A percentile compares a stretch with the other conserved stretches of the same genome.
phyloP scores from a whole-genome alignment of 2,329 filamentous ascomycete species.

The Trichoderma semiorbis region DNA sequence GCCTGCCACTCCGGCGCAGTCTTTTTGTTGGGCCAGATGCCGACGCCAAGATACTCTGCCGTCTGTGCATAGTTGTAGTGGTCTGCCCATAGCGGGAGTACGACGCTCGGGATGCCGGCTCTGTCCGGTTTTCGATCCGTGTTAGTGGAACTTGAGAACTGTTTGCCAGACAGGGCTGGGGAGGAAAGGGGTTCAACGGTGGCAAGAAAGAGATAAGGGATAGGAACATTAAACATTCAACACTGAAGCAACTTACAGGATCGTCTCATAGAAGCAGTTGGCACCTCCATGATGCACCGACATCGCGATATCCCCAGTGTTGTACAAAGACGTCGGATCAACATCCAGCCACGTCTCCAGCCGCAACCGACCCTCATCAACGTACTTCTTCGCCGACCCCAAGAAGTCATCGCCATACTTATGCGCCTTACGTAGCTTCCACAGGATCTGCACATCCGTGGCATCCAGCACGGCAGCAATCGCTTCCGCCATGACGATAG shows the following conservation, averaged over 20 bases:
- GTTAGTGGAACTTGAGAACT: background rate
- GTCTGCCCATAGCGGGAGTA: constrained; percentile 47
- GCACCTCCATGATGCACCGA: constrained; percentile 41
- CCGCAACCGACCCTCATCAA: constrained; percentile 23
- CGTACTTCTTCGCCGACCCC: constrained; percentile 19
- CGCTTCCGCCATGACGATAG: constrained; percentile 27
- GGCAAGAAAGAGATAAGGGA: background rate
- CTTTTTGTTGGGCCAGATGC: constrained; percentile 36
- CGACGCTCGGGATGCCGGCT: constrained; percentile 42
- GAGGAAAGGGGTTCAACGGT: too few species aligned
- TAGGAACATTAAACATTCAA: background rate
- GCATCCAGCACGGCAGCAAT: constrained; percentile 23
- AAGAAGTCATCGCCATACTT: constrained; percentile 19
- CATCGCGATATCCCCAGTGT: constrained; percentile 33
- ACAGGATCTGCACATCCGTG: constrained; percentile 31
- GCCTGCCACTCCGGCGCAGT: constrained; percentile 32
- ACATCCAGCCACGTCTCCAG: constrained; percentile 31
- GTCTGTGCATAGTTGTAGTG: constrained; percentile 43
- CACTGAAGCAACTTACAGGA: background rate
- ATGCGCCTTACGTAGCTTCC: constrained; percentile 28
- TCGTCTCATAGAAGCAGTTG: constrained; percentile 40
- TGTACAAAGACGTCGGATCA: constrained; percentile 33
- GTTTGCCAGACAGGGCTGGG: too few species aligned
- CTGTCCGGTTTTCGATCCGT: constrained; percentile 24
- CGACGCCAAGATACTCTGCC: constrained; percentile 42